These are phyloP conservation scores for Hypoxylon crocopeplum DNA, from an alignment of 495 filamentous ascomycete genomes.

Conservation along the genomic window DNA sequence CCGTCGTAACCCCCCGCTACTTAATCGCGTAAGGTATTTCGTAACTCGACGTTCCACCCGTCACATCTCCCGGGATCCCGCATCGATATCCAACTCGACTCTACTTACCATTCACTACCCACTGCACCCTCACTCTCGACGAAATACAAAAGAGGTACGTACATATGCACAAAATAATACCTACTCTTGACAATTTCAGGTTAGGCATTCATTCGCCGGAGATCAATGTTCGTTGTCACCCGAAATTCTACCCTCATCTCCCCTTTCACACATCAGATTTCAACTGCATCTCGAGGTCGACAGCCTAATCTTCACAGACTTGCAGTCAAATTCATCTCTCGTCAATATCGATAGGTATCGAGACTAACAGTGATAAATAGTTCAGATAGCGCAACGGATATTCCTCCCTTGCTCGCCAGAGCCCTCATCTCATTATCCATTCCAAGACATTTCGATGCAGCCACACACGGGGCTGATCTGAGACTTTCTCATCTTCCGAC, in stretches of 20 bases:
- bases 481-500: constrained; percentile 28
- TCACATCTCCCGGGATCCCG: constrained; percentile 36
- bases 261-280: constrained; percentile 12
- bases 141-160: no score
- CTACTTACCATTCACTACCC: no score
- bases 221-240: no score
- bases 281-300: constrained; percentile 23
- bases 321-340: constrained; percentile 3
- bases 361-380: no score
- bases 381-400: no score
- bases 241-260: constrained; percentile 21
- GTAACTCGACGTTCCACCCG: constrained; percentile 29
- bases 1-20: background rate
- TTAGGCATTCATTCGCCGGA: constrained; percentile 31
- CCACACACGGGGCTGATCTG: constrained; percentile 39
- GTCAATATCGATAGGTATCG: constrained; percentile 13
- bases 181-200: background rate
- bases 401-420: constrained; percentile 12
- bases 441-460: constrained; percentile 42
- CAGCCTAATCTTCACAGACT: constrained; percentile 23
- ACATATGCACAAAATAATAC: no score
- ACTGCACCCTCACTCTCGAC: no score
- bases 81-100: constrained; percentile 20
- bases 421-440: constrained; percentile 13
- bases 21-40: no score